Evolutionary conservation across 768 basidiomycete species (phyloP).

Genomic region (Mrakia hoshinonis): DNA sequence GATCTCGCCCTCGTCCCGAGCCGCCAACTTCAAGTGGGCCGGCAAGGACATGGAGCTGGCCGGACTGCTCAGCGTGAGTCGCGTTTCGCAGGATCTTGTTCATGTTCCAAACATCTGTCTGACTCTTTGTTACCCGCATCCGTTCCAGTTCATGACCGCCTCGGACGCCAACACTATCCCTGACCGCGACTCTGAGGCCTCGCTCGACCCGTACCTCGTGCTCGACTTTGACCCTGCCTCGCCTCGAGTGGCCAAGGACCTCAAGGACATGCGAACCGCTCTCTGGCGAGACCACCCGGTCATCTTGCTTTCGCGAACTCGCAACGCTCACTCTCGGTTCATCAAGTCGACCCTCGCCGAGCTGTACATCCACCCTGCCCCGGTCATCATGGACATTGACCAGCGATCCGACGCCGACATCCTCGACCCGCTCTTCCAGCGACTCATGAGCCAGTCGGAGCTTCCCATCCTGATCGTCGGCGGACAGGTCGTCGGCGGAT

Average conservation of each 20-base stretch:
- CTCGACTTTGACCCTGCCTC: conserved; percentile 74
- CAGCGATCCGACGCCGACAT: conserved; percentile 52
- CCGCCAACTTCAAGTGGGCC: background rate
- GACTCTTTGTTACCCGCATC: background rate
- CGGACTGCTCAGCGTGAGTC: conserved; percentile 5
- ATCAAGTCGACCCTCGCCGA: conserved; percentile 40
- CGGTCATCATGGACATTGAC: conserved; percentile 45
- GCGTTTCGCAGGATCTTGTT: background rate
- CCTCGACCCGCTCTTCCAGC: conserved; percentile 51
- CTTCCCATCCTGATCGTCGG: conserved; percentile 64
- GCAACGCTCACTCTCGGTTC: conserved; percentile 45
- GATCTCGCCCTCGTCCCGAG: background rate
- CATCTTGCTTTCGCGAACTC: conserved; percentile 57
- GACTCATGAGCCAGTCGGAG: conserved; percentile 34
- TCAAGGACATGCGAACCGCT: conserved; percentile 14
- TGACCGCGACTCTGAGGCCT: conserved; percentile 52
- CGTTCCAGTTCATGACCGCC: conserved; percentile 58
- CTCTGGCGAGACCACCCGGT: conserved; percentile 43
- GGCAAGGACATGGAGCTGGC: conserved; percentile 22
- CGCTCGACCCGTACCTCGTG: conserved; percentile 64
- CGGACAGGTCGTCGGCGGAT: conserved; percentile 50
- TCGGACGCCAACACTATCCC: conserved; percentile 70
- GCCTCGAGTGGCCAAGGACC: conserved; percentile 48
- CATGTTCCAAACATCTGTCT: background rate
- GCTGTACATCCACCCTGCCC: conserved; percentile 55